Percentiles rank a stretch among this genome's conserved stretches.
Evolutionary conservation across 352 stramenopile species (phyloP).

Genomic region (Phytophthora fragariaefolia): DNA sequence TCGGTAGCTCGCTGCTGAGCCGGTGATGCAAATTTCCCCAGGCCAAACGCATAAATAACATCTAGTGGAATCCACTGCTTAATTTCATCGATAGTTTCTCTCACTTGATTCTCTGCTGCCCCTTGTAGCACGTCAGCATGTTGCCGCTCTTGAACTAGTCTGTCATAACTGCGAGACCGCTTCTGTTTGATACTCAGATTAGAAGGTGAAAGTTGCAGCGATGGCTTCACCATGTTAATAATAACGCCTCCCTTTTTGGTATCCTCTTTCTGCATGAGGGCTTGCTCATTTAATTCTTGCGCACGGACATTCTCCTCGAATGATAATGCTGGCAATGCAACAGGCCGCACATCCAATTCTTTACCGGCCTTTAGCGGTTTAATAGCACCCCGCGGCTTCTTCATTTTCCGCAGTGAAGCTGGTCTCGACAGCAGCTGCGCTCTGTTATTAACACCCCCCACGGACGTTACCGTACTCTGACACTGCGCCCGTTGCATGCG

Average conservation of each 20-base stretch:
- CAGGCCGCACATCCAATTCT: neutral
- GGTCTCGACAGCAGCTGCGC: slow-evolving; percentile 6
- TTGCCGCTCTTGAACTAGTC: slow-evolving; percentile 20
- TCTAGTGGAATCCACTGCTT: slow-evolving; percentile 69
- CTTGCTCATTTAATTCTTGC: neutral
- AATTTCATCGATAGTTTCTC: slow-evolving; percentile 56
- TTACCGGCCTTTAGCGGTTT: slow-evolving; percentile 16
- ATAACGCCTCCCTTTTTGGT: neutral
- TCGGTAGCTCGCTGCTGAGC: slow-evolving; percentile 64
- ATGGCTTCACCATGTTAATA: neutral
- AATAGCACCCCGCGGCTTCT: slow-evolving; percentile 7
- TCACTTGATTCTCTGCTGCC: slow-evolving; percentile 42
- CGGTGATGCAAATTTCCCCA: slow-evolving; percentile 66
- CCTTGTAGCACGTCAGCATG: slow-evolving; percentile 22
- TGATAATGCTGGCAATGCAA: neutral
- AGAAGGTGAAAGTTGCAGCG: neutral
- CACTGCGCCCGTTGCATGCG: slow-evolving; percentile 14
- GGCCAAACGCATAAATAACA: slow-evolving; percentile 64
- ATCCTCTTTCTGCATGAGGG: slow-evolving; percentile 8
- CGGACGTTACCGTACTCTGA: neutral
- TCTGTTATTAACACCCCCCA: neutral
- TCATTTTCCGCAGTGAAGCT: slow-evolving; percentile 4
- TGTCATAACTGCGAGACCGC: slow-evolving; percentile 21
- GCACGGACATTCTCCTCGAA: neutral
- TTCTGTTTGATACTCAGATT: slow-evolving; percentile 4